phyloP scores from a whole-genome alignment of 116 monocot species.

The Phalaenopsis hybrid region DNA sequence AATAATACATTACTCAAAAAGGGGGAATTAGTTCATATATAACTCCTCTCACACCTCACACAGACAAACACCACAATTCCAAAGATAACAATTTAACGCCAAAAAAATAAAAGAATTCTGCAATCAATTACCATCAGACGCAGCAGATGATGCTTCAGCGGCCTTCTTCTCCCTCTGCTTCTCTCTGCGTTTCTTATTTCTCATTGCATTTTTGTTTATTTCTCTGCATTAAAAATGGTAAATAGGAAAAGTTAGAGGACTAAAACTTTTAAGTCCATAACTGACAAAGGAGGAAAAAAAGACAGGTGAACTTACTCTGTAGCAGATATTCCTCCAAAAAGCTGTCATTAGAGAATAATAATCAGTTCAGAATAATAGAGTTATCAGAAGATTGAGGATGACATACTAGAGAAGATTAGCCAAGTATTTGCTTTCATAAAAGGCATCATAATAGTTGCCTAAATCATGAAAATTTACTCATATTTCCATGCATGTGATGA shows the following conservation, averaged over 20 bases:
- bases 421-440: background rate
- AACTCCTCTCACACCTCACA: background rate
- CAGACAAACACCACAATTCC: background rate
- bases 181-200: constrained; percentile 85
- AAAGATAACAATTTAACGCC: no score
- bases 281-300: constrained; percentile 1
- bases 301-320: constrained; percentile 49
- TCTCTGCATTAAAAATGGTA: constrained; percentile 29
- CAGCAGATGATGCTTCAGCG: constrained; percentile 33
- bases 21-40: background rate
- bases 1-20: no score
- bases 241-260: background rate
- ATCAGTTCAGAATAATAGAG: background rate
- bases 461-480: background rate
- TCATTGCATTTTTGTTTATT: constrained; percentile 86
- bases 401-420: background rate
- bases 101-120: background rate
- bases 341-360: constrained; percentile 38
- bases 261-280: background rate
- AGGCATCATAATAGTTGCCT: background rate
- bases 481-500: background rate
- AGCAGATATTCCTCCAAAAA: constrained; percentile 48
- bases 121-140: background rate
- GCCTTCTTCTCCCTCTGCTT: constrained; percentile 94
- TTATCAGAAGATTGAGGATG: background rate